Percentiles rank a stretch among this genome's conserved stretches.
Evolutionary conservation across 768 basidiomycete genomes (phyloP).

Genomic region (Tephrocybe sp.): DNA sequence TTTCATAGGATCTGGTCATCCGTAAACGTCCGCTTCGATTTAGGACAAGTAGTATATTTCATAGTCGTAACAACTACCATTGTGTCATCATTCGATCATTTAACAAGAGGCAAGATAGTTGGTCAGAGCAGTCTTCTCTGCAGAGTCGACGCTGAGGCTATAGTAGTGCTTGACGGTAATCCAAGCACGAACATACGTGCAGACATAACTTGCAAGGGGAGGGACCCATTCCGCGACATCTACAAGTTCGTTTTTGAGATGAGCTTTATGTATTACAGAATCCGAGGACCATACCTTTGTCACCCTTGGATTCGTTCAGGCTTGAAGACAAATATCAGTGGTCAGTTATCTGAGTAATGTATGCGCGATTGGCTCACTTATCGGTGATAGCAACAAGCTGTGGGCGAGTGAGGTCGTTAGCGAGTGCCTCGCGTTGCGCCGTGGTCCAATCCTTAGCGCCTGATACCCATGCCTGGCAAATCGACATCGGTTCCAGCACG

Average conservation of each 20-base stretch:
- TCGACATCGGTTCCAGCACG: neutral
- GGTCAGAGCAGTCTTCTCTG: slow-evolving; percentile 50
- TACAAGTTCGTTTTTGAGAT: slow-evolving; percentile 12
- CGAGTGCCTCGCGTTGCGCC: slow-evolving; percentile 49
- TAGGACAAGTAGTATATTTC: too few relatives aligned
- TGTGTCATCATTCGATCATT: neutral
- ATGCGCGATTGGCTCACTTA: slow-evolving; percentile 26
- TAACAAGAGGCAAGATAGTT: slow-evolving; percentile 29
- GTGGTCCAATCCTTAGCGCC: slow-evolving; percentile 53
- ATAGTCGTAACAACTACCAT: neutral
- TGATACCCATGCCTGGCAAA: slow-evolving; percentile 49
- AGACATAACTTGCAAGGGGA: slow-evolving; percentile 45
- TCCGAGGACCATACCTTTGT: slow-evolving; percentile 30
- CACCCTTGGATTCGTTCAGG: slow-evolving; percentile 50
- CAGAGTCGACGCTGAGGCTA: slow-evolving; percentile 44
- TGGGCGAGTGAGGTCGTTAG: slow-evolving; percentile 56
- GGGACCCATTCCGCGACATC: slow-evolving; percentile 56
- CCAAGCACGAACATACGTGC: slow-evolving; percentile 57
- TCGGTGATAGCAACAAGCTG: slow-evolving; percentile 53
- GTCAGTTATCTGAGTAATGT: neutral
- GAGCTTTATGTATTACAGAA: too few relatives aligned
- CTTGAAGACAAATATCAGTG: slow-evolving; percentile 17
- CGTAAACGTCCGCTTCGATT: neutral
- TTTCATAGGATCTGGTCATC: too few relatives aligned
- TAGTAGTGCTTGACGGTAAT: slow-evolving; percentile 54